phyloP scores from a whole-genome alignment of 768 basidiomycete genomes.

The Suillus fuscotomentosus region DNA sequence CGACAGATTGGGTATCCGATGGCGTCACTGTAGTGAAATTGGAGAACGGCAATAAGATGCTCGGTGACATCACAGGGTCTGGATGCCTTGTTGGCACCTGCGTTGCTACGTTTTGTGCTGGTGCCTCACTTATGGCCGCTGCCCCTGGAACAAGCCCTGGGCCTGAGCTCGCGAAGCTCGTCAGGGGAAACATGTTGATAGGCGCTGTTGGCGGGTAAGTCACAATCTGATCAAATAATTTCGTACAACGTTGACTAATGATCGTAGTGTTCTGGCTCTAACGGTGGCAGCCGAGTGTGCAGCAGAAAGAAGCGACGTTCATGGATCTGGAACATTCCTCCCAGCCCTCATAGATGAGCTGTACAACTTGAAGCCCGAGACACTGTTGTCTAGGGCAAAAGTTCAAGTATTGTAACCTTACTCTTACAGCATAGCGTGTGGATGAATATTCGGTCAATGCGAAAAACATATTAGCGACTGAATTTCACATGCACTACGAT shows the following conservation, averaged over 20 bases:
- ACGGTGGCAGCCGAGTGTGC: slow-evolving; percentile 64
- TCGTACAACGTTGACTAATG: slow-evolving; percentile 9
- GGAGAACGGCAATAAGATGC: slow-evolving; percentile 69
- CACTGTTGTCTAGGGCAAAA: slow-evolving; percentile 27
- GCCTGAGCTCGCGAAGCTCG: slow-evolving; percentile 42
- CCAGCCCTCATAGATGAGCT: slow-evolving; percentile 66
- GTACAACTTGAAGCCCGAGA: slow-evolving; percentile 41
- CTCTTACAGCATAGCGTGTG: background rate
- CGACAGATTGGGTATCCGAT: slow-evolving; percentile 81
- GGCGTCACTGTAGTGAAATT: slow-evolving; percentile 67
- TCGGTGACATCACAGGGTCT: slow-evolving; percentile 85
- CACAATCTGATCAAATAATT: background rate
- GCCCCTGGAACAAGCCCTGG: slow-evolving; percentile 14
- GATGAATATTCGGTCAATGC: background rate
- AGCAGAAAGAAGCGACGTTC: slow-evolving; percentile 47
- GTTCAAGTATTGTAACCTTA: slow-evolving; percentile 20
- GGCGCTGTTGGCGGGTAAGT: slow-evolving; percentile 77
- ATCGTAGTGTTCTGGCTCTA: slow-evolving; percentile 49
- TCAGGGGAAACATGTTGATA: slow-evolving; percentile 74
- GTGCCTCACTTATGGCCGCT: slow-evolving; percentile 42
- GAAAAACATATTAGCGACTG: background rate
- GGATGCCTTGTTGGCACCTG: slow-evolving; percentile 83
- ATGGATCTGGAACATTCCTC: slow-evolving; percentile 64
- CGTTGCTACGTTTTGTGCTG: slow-evolving; percentile 80
- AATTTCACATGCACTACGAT: background rate